Base-by-base conservation (phyloP, 2,329 filamentous ascomycete species). In the Thermomyces lanuginosus region DNA sequence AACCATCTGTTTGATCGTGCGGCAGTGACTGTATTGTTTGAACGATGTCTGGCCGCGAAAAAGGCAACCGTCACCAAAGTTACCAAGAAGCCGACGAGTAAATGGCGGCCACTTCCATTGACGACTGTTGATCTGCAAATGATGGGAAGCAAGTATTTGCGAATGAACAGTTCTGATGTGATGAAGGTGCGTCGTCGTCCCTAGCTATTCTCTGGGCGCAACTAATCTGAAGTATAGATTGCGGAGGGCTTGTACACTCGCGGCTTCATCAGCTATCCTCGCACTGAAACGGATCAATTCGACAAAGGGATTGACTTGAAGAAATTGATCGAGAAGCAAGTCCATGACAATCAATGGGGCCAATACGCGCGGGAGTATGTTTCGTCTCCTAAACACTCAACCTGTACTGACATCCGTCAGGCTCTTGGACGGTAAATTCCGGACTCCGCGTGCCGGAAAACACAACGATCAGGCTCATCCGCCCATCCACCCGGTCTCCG, bases 101-200 rank as follows among this genome's bases (percentile, higher is more conserved):
- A 92, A 54, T 93, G 78, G 76, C 86, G 86, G 42, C 89, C 89
- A 0, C 55, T 98, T 8, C 89, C 89, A 4, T 60, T 98, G 37
- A 98, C 89, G 0, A 98, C 89, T 0, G 84, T 98, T 11, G 89
- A 95, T 49, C 61, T 98, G 11, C 89, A 98, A 47, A 98, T 95
- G 55, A 86, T 84, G 56, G 86, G 89, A 8, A 92, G 80, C 37
- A 69, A 74, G 15, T 82, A 91, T 43, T 64, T 98, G 13, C 72
- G 73, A n/a, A 81, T 98, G 73, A 82, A 75, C 36, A 84, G 84
- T 56, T 78, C 92, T 41, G 68, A 76, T 33, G 81, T 92, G 22
- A 93, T 98, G 84, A 76, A 66, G 25, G 63, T 76, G 43, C 26
- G 12, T 26, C 4, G 28, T 30, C 32, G n/a, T n/a, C n/a, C n/a